Evolutionary conservation across 768 basidiomycete genomes (phyloP).

Genomic region (Boletus sp.): DNA sequence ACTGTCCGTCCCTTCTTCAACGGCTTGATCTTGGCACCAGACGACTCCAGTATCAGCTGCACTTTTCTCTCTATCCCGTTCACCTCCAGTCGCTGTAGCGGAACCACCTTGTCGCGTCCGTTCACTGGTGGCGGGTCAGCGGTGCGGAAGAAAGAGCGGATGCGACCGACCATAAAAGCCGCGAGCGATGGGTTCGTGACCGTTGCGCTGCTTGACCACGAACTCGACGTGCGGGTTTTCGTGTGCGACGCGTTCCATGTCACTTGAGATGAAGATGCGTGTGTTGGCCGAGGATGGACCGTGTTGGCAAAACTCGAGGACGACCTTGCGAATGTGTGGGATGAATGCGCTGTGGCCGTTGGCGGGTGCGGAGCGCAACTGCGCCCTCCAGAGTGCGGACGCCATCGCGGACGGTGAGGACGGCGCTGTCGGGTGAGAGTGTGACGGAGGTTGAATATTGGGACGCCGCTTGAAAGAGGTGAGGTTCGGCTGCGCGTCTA

Average conservation of each 20-base stretch:
- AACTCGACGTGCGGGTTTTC: slow-evolving; percentile 82
- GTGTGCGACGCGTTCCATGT: slow-evolving; percentile 62
- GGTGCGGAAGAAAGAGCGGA: not conserved
- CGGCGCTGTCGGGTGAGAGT: slow-evolving; percentile 2
- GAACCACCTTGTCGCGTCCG: slow-evolving; percentile 83
- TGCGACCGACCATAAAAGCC: slow-evolving; percentile 69
- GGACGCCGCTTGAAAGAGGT: slow-evolving; percentile 9
- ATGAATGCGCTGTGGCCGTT: slow-evolving; percentile 76
- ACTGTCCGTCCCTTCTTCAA: slow-evolving; percentile 65
- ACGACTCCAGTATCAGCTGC: slow-evolving; percentile 79
- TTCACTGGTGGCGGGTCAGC: slow-evolving; percentile 55
- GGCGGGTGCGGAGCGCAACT: slow-evolving; percentile 55
- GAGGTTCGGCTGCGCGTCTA: slow-evolving; percentile 11
- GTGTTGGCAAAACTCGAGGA: slow-evolving; percentile 84
- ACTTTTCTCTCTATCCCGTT: slow-evolving; percentile 75
- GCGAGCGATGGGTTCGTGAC: slow-evolving; percentile 74
- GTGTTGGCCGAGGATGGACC: slow-evolving; percentile 74
- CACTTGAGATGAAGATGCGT: slow-evolving; percentile 63
- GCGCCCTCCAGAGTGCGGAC: slow-evolving; percentile 42
- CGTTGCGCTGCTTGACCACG: slow-evolving; percentile 71
- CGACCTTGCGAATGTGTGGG: slow-evolving; percentile 79
- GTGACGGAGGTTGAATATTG: slow-evolving; percentile 28
- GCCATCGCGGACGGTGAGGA: slow-evolving; percentile 26
- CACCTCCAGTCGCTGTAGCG: slow-evolving; percentile 71
- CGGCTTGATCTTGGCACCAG: slow-evolving; percentile 79